A percentile compares a stretch with the other conserved stretches of the same genome.
Evolutionary conservation across 805 yeast species (phyloP).

Genomic region (Ogataea ganodermae): DNA sequence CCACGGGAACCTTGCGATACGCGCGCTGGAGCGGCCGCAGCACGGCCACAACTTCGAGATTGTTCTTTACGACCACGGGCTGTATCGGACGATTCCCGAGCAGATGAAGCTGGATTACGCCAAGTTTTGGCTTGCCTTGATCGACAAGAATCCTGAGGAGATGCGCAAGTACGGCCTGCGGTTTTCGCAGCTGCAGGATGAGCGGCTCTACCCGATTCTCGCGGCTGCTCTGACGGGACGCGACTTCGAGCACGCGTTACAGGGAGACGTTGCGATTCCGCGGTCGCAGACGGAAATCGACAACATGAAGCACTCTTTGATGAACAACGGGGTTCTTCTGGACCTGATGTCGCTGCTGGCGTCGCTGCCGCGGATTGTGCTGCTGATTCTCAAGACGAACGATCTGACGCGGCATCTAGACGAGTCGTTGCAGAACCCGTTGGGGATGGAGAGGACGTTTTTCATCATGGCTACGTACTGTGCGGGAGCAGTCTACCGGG

Average conservation of each 20-base stretch:
- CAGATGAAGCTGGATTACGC: conserved; percentile 81
- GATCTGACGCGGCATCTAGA: conserved; percentile 90
- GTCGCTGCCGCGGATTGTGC: conserved; percentile 79
- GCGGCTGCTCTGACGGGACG: conserved; percentile 96
- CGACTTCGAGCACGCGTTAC: conserved; percentile 73
- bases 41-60: conserved; percentile 81
- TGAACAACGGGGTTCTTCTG: conserved; percentile 63
- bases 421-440: conserved; percentile 75
- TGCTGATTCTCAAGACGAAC: conserved; percentile 87
- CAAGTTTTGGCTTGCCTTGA: conserved; percentile 86
- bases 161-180: conserved; percentile 75
- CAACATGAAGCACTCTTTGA: conserved; percentile 63
- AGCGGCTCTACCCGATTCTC: conserved; percentile 78
- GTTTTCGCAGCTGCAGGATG: conserved; percentile 78
- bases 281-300: conserved; percentile 65
- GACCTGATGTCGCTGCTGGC: conserved; percentile 80
- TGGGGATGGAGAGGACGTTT: conserved; percentile 87
- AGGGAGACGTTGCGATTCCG: conserved; percentile 56
- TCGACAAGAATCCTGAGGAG: conserved; percentile 63
- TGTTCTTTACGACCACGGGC: conserved; percentile 90
- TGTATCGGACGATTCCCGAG: conserved; percentile 81
- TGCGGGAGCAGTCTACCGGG: conserved; percentile 75
- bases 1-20: conserved; percentile 91
- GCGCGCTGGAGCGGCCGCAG: conserved; percentile 39
- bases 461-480: conserved; percentile 89